Evolutionary conservation across 192 early-diverging fungal genomes (phyloP).

Genomic region (Chytriomyces sp.): DNA sequence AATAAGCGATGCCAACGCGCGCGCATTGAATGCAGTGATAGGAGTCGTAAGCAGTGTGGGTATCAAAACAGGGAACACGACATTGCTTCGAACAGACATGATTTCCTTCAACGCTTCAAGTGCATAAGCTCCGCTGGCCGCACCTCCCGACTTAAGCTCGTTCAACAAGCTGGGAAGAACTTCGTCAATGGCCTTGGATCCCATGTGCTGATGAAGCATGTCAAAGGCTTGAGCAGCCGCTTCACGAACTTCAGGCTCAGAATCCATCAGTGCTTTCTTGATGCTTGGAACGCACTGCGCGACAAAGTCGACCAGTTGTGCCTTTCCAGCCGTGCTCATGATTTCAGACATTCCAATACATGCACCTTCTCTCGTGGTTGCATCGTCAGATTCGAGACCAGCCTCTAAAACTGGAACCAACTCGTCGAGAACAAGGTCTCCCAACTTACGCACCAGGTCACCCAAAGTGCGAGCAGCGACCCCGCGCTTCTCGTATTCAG

Average conservation of each 20-base stretch:
- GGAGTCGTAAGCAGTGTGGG: constrained; percentile 90
- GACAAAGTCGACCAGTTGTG: constrained; percentile 82
- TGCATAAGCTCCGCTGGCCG: constrained; percentile 59
- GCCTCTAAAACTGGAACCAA: constrained; percentile 91
- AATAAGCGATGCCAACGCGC: constrained; percentile 85
- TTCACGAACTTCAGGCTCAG: constrained; percentile 84
- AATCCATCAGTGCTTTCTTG: constrained; percentile 82
- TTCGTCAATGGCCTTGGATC: constrained; percentile 90
- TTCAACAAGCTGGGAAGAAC: constrained; percentile 89
- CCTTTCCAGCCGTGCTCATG: constrained; percentile 81
- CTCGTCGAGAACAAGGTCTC: constrained; percentile 84
- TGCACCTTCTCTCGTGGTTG: constrained; percentile 85
- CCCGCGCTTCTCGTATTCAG: constrained; percentile 77
- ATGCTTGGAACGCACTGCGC: constrained; percentile 84
- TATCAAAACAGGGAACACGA: constrained; percentile 98
- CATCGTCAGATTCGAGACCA: constrained; percentile 71
- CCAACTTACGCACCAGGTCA: constrained; percentile 93
- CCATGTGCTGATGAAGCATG: constrained; percentile 87
- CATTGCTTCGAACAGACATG: constrained; percentile 94
- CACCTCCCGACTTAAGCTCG: constrained; percentile 61
- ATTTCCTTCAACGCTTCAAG: constrained; percentile 96
- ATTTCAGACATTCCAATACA: constrained; percentile 93
- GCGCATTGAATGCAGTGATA: constrained; percentile 90
- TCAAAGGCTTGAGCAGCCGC: constrained; percentile 94
- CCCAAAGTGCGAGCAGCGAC: constrained; percentile 90